Conservation (phyloP, 2,329 filamentous ascomycete species). For the Epichloe aotearoae region DNA sequence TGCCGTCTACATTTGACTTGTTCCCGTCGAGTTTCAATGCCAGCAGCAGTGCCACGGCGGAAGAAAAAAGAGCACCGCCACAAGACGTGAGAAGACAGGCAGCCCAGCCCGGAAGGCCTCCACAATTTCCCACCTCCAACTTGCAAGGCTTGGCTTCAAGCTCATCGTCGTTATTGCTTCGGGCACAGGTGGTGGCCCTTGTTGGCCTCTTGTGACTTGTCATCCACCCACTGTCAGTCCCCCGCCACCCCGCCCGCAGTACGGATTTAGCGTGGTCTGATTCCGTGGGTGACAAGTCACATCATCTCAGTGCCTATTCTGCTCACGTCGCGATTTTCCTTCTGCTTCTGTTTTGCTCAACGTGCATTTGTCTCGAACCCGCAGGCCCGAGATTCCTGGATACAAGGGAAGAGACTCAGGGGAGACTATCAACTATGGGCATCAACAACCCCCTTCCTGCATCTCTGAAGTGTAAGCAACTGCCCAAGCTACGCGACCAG, state of each 20-base stretch:
- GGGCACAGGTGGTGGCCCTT: neutral
- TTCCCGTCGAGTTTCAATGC: no score
- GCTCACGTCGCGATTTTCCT: slow-evolving; percentile 1
- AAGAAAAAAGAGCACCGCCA: no score
- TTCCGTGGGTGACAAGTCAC: neutral
- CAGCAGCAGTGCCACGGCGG: no score
- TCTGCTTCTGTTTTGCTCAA: neutral
- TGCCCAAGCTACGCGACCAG: neutral
- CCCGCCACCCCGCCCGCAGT: neutral
- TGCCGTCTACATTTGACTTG: no score
- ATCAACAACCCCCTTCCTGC: slow-evolving; percentile 53
- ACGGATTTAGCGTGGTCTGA: neutral
- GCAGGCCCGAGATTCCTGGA: neutral
- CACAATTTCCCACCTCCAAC: no score
- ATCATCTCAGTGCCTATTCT: neutral
- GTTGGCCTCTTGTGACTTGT: neutral
- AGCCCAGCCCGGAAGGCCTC: no score
- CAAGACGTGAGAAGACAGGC: no score
- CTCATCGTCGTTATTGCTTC: neutral
- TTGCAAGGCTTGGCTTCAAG: neutral
- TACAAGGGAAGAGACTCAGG: neutral
- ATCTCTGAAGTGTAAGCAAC: slow-evolving; percentile 52
- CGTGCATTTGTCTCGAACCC: neutral
- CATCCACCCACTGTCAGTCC: neutral
- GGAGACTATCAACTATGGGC: slow-evolving; percentile 32